Base-by-base conservation (phyloP, 139 green algal species). In the Coelastrella sp. region DNA sequence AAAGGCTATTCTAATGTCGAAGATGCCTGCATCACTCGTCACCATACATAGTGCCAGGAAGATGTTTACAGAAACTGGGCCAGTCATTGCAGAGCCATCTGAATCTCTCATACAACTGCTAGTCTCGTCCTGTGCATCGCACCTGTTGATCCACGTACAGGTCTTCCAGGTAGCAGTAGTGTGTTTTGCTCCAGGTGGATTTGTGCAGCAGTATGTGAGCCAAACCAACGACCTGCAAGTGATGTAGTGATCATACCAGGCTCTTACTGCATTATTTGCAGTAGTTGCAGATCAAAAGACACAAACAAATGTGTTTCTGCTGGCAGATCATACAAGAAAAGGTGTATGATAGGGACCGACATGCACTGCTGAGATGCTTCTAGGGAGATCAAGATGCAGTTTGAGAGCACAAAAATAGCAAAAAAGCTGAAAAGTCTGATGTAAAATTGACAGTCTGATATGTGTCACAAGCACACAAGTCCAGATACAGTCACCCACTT, bases 111-210 rank as follows among this genome's bases (percentile, higher is more conserved):
- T n/a, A n/a, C n/a, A n/a, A n/a, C n/a, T n/a, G n/a, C n/a, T n/a
- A n/a, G n/a, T 38, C 32, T 25, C 62, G 15, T 71, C 32, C 17
- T 74, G 34, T 48, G 64, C 13, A 45, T 15, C 38, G 4, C n/a
- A 79, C 71, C 72, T 80, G 34, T 4, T 19, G 27, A 48, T 80
- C 45, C 17, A 80, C 72, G 8, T 80, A 80, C 4, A 80, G 30
- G 72, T 80, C 72, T 40, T 80, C 72, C 30, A 80, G 32, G 72
- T 80, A 80, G 32, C 72, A 80, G 72, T 67, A 80, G 45, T 67
- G 48, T 8, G 72, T 80, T 9, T 35, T 35, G n/a, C 30, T 48
- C 72, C 72, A 80, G 15, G 72, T 80, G 17, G 72, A 80, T 30
- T 53, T 35, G 21, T 67, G 72, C 13, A 80, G 48, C 72, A 80